Base-by-base conservation (phyloP, 2,329 filamentous ascomycete species). In the Xylariales sp. region DNA sequence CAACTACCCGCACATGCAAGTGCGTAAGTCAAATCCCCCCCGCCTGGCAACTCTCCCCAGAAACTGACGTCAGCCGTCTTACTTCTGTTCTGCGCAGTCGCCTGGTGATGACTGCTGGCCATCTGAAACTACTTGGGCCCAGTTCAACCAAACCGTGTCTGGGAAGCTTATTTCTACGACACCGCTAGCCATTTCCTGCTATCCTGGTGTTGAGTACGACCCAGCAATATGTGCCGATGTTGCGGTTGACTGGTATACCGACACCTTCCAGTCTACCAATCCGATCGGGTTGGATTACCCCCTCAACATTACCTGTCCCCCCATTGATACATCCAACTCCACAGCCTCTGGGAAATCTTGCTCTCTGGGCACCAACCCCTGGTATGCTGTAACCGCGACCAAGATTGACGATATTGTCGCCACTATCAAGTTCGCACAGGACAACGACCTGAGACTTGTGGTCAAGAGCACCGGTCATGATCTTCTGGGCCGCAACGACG, bases 401-500 rank as follows among this genome's bases (percentile, higher is more conserved):
- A 40, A 29, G 2, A 37, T 33, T 2, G 20, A 31, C 3, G 33
- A 56, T 33, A 43, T 56, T 15, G 2, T 16, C 14, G 31, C 42
- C 4, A 49, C 52, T 13, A 16, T 46, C 3, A 5, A 12, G 4
- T 46, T 43, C 20, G 39, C 47, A 3, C 20, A 38, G 4, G 10
- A 29, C 5, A 42, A 56, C 10, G 63, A 65, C 38, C 50, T 70
- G 21, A 60, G 67, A 3, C 48, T 70, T 4, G 60, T 60, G 6
- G 52, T 71, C 29, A 59, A 60, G 41, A 64, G 63, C 40, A 69
- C 67, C 1, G 68, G 66, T 0, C 67, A 71, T 46, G 65, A 69
- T 36, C 57, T 60, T 24, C 49, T 60, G 15, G 61, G 62, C 3
- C 53, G 60, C 18, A 52, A 52, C 14, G 51, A 56, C 23, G 61